Conservation (phyloP, 2,329 filamentous ascomycete species). For the Lasiodiplodia hormozganensis region DNA sequence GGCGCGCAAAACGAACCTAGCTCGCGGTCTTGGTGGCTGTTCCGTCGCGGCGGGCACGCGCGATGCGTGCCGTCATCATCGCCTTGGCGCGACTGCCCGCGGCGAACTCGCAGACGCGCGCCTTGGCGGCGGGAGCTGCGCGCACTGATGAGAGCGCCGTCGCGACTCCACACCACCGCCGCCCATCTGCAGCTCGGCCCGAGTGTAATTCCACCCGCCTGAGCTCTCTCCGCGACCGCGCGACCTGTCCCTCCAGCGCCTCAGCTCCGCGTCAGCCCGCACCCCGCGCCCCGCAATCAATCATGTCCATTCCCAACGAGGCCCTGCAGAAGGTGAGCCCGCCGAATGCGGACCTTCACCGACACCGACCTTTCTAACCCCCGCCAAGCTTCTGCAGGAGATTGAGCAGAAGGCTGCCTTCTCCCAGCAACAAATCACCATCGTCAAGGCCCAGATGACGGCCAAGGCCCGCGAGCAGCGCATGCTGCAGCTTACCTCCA, state of each 20-base stretch:
- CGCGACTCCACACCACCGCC: constrained; percentile 11
- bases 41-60: not conserved
- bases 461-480: constrained; percentile 88
- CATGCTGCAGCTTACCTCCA: constrained; percentile 84
- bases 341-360: not conserved
- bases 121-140: not conserved
- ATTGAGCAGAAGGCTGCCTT: constrained; percentile 89
- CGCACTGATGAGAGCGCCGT: too few species aligned
- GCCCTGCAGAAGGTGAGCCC: constrained; percentile 83
- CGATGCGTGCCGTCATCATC: constrained; percentile 22
- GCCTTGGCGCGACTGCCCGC: constrained; percentile 13
- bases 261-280: constrained; percentile 2
- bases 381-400: constrained; percentile 79
- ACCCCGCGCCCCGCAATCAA: constrained; percentile 54
- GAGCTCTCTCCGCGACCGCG: constrained; percentile 2
- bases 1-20: not conserved
- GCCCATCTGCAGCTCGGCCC: constrained; percentile 23
- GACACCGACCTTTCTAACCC: constrained; percentile 4
- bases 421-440: constrained; percentile 89
- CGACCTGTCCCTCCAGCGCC: not conserved
- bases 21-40: not conserved
- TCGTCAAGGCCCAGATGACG: constrained; percentile 83
- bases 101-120: not conserved
- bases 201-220: constrained; percentile 26
- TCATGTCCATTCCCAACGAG: constrained; percentile 93